phyloP scores from a whole-genome alignment of 192 early-diverging fungal genomes.

The Gonapodya prolifera region DNA sequence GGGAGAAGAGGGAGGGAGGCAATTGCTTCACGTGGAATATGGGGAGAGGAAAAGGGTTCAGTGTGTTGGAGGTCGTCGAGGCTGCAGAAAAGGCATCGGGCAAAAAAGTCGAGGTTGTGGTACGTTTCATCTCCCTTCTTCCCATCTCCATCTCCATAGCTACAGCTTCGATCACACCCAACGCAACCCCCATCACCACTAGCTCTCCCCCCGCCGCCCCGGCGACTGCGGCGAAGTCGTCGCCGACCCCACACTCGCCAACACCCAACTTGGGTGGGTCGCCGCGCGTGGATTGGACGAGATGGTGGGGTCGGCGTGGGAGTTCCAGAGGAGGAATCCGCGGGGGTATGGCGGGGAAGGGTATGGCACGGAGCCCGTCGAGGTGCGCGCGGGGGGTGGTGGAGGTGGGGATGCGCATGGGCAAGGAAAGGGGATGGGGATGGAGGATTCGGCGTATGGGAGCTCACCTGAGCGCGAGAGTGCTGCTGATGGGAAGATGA shows the following conservation, averaged over 20 bases:
- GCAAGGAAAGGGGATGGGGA: too few relatives aligned
- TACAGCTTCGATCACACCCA: too few relatives aligned
- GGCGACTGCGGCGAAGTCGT: conserved; percentile 81
- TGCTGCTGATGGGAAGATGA: too few relatives aligned
- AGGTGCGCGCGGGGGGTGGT: too few relatives aligned
- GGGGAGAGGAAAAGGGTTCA: conserved; percentile 2
- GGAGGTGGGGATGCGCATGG: too few relatives aligned
- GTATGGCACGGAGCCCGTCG: too few relatives aligned
- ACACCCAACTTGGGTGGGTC: conserved; percentile 48
- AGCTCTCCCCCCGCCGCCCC: conserved; percentile 46
- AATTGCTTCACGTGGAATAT: conserved; percentile 7
- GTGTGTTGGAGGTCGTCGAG: not conserved
- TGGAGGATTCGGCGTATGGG: too few relatives aligned
- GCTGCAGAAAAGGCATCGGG: conserved; percentile 1
- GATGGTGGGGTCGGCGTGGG: conserved; percentile 61
- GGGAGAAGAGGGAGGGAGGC: not conserved
- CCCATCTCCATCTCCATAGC: too few relatives aligned
- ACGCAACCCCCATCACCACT: too few relatives aligned
- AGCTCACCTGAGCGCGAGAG: too few relatives aligned
- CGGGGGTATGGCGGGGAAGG: too few relatives aligned
- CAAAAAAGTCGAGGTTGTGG: not conserved
- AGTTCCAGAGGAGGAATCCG: conserved; percentile 58
- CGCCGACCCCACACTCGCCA: conserved; percentile 57
- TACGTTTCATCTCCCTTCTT: not conserved
- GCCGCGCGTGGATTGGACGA: conserved; percentile 39